Evolutionary conservation across 2,329 filamentous ascomycete species (phyloP), one percentile per base, ranked within the genome.

Genomic region (Westerdykella aurantiaca): DNA sequence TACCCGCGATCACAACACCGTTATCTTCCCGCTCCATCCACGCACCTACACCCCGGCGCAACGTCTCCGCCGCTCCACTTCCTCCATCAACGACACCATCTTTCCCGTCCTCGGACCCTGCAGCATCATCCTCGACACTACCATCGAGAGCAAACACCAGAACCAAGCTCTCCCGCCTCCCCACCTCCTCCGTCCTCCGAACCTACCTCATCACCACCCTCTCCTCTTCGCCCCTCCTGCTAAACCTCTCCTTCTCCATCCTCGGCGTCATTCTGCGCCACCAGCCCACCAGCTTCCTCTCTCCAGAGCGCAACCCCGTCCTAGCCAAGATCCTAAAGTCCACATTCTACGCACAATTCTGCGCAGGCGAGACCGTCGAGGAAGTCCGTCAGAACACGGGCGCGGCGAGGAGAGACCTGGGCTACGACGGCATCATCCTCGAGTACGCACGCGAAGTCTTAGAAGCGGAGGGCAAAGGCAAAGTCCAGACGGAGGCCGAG

Each of bases 261-360:
- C 84, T 94, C 69, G 78, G 75, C 6, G 64, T 77, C 17, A 77
- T 94, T 54, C 85, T 89, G 10, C 76, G 88, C 63, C 17, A 14
- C 33, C 25, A 4, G 10, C 82, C 85, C 21, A 78, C 78, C 40
- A 82, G 72, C 45, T 71, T 78, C 1, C 43, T 89, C 0, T 83
- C 84, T 64, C 82, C 88, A 4, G 88, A 94, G 60, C 74, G 71
- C 41, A 95, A 95, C 61, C 80, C 80, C 0, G 38, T 91, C 1
- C 74, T 95, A 13, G 78, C 81, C 35, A 79, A 73, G 47, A 61
- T 89, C 34, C 73, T 95, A 39, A 88, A 89, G 64, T 79, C 82
- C 61, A 94, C 88, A 0, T 89, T 95, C 57, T 95, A 95, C 64
- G 81, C 82, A 18, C 90, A 96, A 58, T 96, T 95, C 68, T 96